Evolutionary conservation across 305 asterid species (phyloP).

Genomic region (Fraxinus sp.): DNA sequence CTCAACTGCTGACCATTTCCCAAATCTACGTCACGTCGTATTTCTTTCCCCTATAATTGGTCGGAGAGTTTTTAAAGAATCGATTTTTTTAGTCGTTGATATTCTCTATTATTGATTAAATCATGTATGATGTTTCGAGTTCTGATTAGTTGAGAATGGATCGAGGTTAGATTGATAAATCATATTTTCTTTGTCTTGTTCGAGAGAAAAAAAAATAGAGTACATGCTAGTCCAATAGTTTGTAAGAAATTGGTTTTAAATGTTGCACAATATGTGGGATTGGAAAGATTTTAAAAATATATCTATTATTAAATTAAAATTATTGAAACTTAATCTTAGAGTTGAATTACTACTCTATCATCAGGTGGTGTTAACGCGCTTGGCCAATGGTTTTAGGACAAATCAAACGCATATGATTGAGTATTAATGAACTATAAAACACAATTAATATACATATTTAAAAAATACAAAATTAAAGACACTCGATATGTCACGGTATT

Average conservation of each 20-base stretch:
- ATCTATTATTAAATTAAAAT: not conserved
- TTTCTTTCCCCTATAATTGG: not conserved
- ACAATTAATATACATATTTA: not conserved
- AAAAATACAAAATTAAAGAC: not conserved
- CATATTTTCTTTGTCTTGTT: not conserved
- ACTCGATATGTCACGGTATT: not conserved
- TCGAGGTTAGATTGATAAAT: not conserved
- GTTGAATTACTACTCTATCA: not conserved
- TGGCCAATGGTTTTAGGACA: not conserved
- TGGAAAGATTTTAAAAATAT: not conserved
- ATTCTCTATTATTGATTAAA: not conserved
- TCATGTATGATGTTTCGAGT: not conserved
- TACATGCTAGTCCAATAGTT: not conserved
- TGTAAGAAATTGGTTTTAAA: not conserved
- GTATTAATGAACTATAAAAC: not conserved
- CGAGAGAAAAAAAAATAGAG: not conserved
- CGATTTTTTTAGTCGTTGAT: not conserved
- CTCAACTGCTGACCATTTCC: constrained; percentile 2
- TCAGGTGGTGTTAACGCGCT: not conserved
- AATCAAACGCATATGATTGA: too few species aligned
- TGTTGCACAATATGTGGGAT: not conserved
- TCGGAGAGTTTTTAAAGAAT: not conserved
- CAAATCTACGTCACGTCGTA: not conserved
- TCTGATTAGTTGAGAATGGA: not conserved
- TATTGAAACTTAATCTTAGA: not conserved